These are phyloP conservation scores for Monilinia fructicola DNA, from an alignment of 2,329 filamentous ascomycete genomes.

Conservation along the genomic window DNA sequence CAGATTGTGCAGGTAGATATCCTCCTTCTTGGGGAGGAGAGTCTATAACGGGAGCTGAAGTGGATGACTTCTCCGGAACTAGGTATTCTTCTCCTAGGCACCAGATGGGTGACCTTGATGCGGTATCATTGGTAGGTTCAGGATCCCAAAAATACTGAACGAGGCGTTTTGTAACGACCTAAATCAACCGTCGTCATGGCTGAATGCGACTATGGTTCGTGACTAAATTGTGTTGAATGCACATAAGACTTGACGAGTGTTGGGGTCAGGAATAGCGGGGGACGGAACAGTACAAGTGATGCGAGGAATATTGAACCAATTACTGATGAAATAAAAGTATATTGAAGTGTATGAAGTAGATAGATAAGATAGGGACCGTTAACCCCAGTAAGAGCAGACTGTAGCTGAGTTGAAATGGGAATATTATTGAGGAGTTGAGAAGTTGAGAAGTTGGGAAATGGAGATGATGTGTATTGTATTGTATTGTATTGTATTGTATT, in stretches of 20 bases:
- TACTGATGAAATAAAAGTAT: not conserved
- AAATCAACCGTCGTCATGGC: constrained; percentile 67
- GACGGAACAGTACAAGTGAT: not conserved
- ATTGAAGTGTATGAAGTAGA: not conserved
- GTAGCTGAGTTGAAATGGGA: not conserved
- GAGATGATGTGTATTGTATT: no score
- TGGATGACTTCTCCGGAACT: constrained; percentile 24
- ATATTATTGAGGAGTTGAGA: no score
- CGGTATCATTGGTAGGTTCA: constrained; percentile 75
- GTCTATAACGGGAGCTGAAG: constrained; percentile 20
- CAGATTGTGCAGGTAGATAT: constrained; percentile 14
- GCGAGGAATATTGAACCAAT: not conserved
- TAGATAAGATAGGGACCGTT: not conserved
- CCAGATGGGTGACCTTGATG: constrained; percentile 73
- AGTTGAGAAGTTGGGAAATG: not conserved
- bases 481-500: no score
- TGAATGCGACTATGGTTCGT: constrained; percentile 16
- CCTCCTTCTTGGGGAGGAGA: constrained; percentile 28
- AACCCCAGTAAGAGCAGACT: not conserved
- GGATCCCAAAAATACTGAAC: constrained; percentile 93
- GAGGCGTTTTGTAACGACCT: constrained; percentile 76
- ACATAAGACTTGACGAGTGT: constrained; percentile 6
- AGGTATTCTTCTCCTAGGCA: constrained; percentile 67
- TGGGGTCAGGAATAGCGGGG: constrained; percentile 9
- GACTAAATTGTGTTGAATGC: constrained; percentile 5